Evolutionary conservation across 2,329 filamentous ascomycete species (phyloP).

Genomic region (Hirsutella rhossiliensis): DNA sequence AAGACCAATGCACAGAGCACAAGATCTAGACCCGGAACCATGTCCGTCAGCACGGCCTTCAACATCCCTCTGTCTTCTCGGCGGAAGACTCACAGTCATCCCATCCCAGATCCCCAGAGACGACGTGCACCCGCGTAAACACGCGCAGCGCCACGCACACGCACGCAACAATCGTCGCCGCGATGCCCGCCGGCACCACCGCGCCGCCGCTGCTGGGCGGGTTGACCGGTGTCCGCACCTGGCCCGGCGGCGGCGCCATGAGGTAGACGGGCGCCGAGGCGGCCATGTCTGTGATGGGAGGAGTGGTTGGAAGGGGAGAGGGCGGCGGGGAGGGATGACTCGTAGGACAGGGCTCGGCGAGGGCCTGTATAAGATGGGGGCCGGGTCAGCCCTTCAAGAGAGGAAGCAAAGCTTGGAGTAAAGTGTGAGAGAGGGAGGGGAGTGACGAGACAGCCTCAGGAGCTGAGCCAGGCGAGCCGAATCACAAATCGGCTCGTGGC

Average conservation of each 20-base stretch:
- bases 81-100: slow-evolving; percentile 14
- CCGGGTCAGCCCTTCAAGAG: too few relatives aligned
- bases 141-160: slow-evolving; percentile 12
- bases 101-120: slow-evolving; percentile 11
- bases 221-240: slow-evolving; percentile 10
- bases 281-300: background rate
- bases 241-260: slow-evolving; percentile 13
- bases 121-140: slow-evolving; percentile 16
- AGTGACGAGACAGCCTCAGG: too few relatives aligned
- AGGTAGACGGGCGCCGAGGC: slow-evolving; percentile 7
- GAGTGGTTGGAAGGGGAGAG: background rate
- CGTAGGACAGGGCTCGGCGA: too few relatives aligned
- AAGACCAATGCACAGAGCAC: slow-evolving; percentile 12
- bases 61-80: background rate
- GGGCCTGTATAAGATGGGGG: too few relatives aligned
- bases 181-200: slow-evolving; percentile 11
- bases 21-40: slow-evolving; percentile 2
- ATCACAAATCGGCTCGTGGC: too few relatives aligned
- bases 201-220: slow-evolving; percentile 10
- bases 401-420: too few relatives aligned
- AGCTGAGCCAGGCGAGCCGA: too few relatives aligned
- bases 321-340: too few relatives aligned
- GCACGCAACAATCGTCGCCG: slow-evolving; percentile 11
- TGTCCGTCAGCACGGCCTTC: background rate
- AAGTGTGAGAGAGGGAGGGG: too few relatives aligned